phyloP scores from a whole-genome alignment of 768 basidiomycete species.

The Cyclocybe cylindracea region DNA sequence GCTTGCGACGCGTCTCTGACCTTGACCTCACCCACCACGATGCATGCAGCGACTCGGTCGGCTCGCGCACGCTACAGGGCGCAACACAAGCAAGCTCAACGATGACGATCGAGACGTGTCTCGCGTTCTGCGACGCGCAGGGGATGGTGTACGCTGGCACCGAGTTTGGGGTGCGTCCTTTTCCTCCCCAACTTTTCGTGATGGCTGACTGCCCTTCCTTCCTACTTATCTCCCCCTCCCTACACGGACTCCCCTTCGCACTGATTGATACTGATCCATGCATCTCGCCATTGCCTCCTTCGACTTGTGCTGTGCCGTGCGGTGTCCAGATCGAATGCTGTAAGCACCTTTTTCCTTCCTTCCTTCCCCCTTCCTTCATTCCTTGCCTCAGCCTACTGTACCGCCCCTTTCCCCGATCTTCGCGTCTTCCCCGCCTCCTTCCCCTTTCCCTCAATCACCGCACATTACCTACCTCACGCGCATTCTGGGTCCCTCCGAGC shows the following conservation, averaged over 20 bases:
- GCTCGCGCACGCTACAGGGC: constrained; percentile 57
- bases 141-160: constrained; percentile 67
- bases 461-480: constrained; percentile 4
- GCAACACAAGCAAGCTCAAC: constrained; percentile 41
- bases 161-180: constrained; percentile 47
- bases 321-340: too few species aligned
- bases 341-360: not conserved
- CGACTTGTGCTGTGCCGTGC: too few species aligned
- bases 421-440: not conserved
- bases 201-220: not conserved
- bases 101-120: constrained; percentile 64
- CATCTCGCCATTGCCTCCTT: too few species aligned
- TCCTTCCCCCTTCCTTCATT: not conserved
- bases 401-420: not conserved
- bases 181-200: not conserved
- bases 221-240: not conserved
- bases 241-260: not conserved
- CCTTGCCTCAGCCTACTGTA: not conserved
- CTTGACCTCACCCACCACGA: not conserved
- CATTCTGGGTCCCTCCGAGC: too few species aligned
- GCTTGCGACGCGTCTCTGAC: constrained; percentile 4
- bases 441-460: not conserved
- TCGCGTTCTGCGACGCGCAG: constrained; percentile 46
- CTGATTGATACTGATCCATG: too few species aligned
- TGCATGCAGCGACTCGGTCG: constrained; percentile 43